A percentile compares a stretch with the other conserved stretches of the same genome.
These are phyloP conservation scores for Eucalyptus regnans DNA, from an alignment of 345 rosid species.

Conservation along the genomic window DNA sequence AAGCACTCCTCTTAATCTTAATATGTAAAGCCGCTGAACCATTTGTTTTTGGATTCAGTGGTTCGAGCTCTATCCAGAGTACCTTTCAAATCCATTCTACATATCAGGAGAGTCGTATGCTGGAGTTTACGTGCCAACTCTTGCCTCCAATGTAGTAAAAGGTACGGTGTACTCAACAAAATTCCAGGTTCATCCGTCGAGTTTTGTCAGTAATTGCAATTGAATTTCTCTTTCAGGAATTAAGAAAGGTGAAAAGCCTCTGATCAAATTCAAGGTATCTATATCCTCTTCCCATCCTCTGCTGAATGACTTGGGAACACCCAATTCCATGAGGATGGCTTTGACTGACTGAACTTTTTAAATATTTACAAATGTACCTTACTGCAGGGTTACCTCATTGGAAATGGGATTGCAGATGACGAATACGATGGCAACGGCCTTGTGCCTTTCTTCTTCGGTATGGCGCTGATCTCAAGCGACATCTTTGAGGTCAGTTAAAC, in stretches of 20 bases:
- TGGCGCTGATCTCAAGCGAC: constrained; percentile 28
- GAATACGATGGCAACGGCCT: constrained; percentile 8
- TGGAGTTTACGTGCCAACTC: constrained; percentile 31
- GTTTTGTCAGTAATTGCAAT: background rate
- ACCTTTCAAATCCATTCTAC: constrained; percentile 22
- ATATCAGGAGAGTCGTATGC: constrained; percentile 40
- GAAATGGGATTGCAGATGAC: constrained; percentile 17
- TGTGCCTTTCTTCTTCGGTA: constrained; percentile 20
- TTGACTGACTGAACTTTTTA: background rate
- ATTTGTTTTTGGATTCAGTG: constrained; percentile 11
- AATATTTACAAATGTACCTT: background rate
- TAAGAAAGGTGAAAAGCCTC: constrained; percentile 7
- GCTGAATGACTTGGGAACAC: background rate
- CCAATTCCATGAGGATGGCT: background rate
- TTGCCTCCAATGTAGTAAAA: constrained; percentile 13
- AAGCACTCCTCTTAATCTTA: background rate
- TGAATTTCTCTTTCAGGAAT: constrained; percentile 8
- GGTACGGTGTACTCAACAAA: background rate
- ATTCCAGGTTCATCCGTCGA: background rate
- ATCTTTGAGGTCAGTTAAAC: background rate
- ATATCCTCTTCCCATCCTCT: background rate
- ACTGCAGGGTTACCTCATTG: constrained; percentile 32
- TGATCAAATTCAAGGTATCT: constrained; percentile 29
- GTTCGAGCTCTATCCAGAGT: constrained; percentile 29
- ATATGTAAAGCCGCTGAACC: background rate